These are phyloP conservation scores for Jatropha podagrica DNA, from an alignment of 441 rosid species.

Conservation along the genomic window DNA sequence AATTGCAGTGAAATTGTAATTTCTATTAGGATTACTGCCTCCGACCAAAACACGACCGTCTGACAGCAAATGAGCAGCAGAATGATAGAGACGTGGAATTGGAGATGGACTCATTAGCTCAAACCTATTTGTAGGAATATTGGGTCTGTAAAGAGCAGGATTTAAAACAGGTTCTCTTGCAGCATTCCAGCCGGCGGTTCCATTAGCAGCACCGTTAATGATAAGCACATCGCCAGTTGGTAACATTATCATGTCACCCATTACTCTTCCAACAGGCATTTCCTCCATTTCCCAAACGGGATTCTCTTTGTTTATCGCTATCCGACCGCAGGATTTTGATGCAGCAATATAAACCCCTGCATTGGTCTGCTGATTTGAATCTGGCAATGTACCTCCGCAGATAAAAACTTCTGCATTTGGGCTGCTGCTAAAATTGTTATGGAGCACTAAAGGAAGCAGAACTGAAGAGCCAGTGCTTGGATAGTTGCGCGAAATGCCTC, in stretches of 20 bases:
- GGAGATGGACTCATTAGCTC: conserved; percentile 44
- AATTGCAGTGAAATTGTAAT: conserved; percentile 61
- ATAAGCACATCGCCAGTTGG: conserved; percentile 49
- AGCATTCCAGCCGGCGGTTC: conserved; percentile 54
- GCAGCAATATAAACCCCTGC: conserved; percentile 48
- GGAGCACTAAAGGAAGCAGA: conserved; percentile 49
- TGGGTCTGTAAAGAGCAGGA: conserved; percentile 42
- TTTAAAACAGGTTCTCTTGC: conserved; percentile 38
- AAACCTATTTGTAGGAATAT: conserved; percentile 39
- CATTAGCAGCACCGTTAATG: conserved; percentile 46
- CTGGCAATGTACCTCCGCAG: conserved; percentile 57
- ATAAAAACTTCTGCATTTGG: conserved; percentile 41
- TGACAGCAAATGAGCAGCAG: conserved; percentile 57
- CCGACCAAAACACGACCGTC: conserved; percentile 84
- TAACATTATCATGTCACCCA: conserved; percentile 46
- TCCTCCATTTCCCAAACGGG: conserved; percentile 55
- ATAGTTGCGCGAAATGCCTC: conserved; percentile 56
- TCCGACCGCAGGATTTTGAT: conserved; percentile 58
- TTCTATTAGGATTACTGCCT: conserved; percentile 81
- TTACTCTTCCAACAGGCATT: conserved; percentile 48
- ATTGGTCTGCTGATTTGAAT: conserved; percentile 40
- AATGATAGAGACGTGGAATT: conserved; percentile 75
- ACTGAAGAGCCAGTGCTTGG: conserved; percentile 67
- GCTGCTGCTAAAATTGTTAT: conserved; percentile 5
- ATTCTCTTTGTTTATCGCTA: conserved; percentile 44